These are phyloP conservation scores for Wickerhamiella kazuoi DNA, from an alignment of 805 yeast species.

Conservation along the genomic window DNA sequence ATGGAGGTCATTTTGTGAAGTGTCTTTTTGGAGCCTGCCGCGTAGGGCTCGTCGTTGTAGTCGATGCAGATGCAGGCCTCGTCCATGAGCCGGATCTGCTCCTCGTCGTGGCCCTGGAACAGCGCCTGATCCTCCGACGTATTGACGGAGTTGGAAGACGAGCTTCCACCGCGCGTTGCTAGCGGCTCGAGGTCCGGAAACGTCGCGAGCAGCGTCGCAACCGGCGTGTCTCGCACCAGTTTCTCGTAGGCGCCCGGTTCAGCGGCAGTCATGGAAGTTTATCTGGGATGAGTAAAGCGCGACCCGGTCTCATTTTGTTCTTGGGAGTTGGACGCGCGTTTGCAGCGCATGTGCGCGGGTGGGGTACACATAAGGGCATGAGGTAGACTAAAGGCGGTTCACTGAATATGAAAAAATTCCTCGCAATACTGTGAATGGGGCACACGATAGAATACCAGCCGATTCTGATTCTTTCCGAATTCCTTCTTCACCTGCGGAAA, in stretches of 20 bases:
- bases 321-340: too few species aligned
- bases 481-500: too few species aligned
- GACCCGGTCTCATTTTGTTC: too few species aligned
- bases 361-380: too few species aligned
- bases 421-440: too few species aligned
- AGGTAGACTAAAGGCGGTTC: too few species aligned
- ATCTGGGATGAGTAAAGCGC: too few species aligned
- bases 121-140: conserved; percentile 21
- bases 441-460: too few species aligned
- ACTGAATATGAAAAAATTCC: too few species aligned
- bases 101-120: conserved; percentile 81
- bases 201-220: conserved; percentile 12
- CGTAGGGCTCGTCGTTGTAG: conserved; percentile 70
- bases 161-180: conserved; percentile 10
- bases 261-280: background rate
- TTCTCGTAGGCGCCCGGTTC: conserved; percentile 1
- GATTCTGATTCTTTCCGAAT: too few species aligned
- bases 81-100: conserved; percentile 88
- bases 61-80: conserved; percentile 91
- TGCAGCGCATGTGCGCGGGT: too few species aligned
- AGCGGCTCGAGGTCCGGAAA: conserved; percentile 18
- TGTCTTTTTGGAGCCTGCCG: conserved; percentile 84
- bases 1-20: conserved; percentile 75
- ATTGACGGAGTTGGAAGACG: conserved; percentile 8
- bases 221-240: conserved; percentile 11